Evolutionary conservation across 352 stramenopile species (phyloP), one percentile per base, ranked within the genome.

Genomic region (Globisporangium alternatum): DNA sequence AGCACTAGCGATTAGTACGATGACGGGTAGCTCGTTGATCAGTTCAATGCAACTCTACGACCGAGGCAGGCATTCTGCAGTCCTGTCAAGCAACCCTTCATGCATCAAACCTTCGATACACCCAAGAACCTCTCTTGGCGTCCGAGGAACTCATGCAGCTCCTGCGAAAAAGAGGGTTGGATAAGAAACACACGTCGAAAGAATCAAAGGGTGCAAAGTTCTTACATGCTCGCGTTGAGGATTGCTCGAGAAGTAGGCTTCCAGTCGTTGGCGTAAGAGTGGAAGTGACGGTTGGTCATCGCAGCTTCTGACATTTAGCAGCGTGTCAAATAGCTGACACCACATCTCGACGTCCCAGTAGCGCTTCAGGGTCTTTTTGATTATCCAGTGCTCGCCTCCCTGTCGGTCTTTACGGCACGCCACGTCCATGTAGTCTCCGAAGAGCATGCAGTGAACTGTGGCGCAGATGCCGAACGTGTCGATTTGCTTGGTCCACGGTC

Each of bases 401-500:
- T 74, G 69, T 12, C 69, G 53, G 39, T 65, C 62, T 22, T 71
- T 66, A 2, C 63, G 56, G 35, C 69, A 68, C 8, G 73, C 70
- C 15, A 93, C 70, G 63, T 95, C 73, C 82, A 96, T 95, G 69
- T 95, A 96, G 10, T 88, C 74, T 28, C 86, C 86, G 44, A 93
- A 95, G 2, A 96, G 75, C 77, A 96, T 81, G 65, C 86, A 94
- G 56, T 96, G 79, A 8, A 84, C 64, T 2, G 83, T 94, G 6
- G 71, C 84, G 39, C 78, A 86, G 37, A 96, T 75, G 5, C 86
- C 88, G 57, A 96, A 96, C 17, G 85, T 84, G 61, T 96, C 88
- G 54, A 96, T 91, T 72, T 96, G 88, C 12, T 85, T 70, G 22
- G 78, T 93, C 88, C 88, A 96, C 22, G 83, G 83, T 15, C 66